Evolutionary conservation across 768 basidiomycete species (phyloP).

Genomic region (Boletus rufocinnamomeus): DNA sequence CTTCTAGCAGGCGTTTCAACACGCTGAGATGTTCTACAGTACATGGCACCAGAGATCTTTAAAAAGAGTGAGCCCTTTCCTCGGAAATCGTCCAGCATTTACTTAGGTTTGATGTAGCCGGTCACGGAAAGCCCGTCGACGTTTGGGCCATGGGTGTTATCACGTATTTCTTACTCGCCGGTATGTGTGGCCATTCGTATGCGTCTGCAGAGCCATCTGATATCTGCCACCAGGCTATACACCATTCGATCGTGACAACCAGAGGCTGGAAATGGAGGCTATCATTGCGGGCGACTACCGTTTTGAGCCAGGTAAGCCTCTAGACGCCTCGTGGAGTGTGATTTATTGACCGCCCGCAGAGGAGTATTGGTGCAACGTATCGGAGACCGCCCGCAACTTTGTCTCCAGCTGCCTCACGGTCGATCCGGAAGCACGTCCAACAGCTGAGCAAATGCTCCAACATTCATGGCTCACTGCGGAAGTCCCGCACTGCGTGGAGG

Average conservation of each 20-base stretch:
- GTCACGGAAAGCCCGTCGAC: conserved; percentile 94
- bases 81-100: background rate
- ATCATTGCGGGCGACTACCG: conserved; percentile 93
- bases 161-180: conserved; percentile 91
- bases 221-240: conserved; percentile 67
- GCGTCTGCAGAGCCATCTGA: background rate
- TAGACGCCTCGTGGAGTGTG: background rate
- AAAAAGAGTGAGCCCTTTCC: conserved; percentile 64
- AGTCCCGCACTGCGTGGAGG: conserved; percentile 67
- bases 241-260: conserved; percentile 92
- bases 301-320: conserved; percentile 65
- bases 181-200: conserved; percentile 24
- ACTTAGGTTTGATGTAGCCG: conserved; percentile 47
- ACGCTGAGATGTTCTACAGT: conserved; percentile 42
- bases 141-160: conserved; percentile 99
- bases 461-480: conserved; percentile 70
- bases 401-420: conserved; percentile 80
- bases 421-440: conserved; percentile 79
- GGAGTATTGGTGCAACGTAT: conserved; percentile 89
- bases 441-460: conserved; percentile 68
- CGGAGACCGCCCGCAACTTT: conserved; percentile 80
- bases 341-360: conserved; percentile 34
- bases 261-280: conserved; percentile 90
- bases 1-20: background rate
- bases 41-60: conserved; percentile 98